Evolutionary conservation across 1,284 basidiomycete genomes (phyloP), one percentile per base, ranked within the genome.

Genomic region (Exobasidium cylindrosporum): DNA sequence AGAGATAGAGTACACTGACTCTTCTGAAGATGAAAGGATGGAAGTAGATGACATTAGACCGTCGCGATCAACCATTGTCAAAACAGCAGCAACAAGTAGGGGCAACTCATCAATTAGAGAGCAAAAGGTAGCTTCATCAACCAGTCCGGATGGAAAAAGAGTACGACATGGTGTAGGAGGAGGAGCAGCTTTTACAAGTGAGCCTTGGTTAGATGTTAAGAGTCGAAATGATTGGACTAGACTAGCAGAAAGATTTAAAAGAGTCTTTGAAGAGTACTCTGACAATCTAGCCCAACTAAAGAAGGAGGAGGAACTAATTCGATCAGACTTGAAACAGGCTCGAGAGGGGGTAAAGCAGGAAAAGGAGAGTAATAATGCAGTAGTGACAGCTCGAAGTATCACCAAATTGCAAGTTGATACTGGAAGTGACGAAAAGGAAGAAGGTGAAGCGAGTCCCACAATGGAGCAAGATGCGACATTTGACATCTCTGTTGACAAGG

Each of bases 371-470:
- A 35, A 32, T 11, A 31, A 23, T 6, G 21, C 53, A 17, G 5
- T n/a, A 17, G 30, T 21, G 29, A 29, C n/a, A 6, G 53, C n/a
- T 31, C n/a, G n/a, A n/a, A n/a, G n/a, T n/a, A n/a, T n/a, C n/a
- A n/a, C n/a, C n/a, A 29, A 35, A 4, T 14, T 21, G 4, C 14
- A 13, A 23, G 13, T 44, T 23, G 21, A 26, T n/a, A 28, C 13
- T 11, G 24, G 13, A 3, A 23, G 2, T 28, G 53, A 55, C 21
- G 53, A 55, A 44, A 26, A 26, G 26, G 53, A 55, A 44, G 53
- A 55, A 17, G 53, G 53, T 44, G 53, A 55, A 28, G 53, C 53
- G 30, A 55, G 53, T 28, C 53, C 53, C 14, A 55, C 53, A 14
- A 23, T 44, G 13, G 53, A 29, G 13, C n/a, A 23, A 35, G 53